phyloP scores from a whole-genome alignment of 2,329 filamentous ascomycete species.

The Fusarium clavum region DNA sequence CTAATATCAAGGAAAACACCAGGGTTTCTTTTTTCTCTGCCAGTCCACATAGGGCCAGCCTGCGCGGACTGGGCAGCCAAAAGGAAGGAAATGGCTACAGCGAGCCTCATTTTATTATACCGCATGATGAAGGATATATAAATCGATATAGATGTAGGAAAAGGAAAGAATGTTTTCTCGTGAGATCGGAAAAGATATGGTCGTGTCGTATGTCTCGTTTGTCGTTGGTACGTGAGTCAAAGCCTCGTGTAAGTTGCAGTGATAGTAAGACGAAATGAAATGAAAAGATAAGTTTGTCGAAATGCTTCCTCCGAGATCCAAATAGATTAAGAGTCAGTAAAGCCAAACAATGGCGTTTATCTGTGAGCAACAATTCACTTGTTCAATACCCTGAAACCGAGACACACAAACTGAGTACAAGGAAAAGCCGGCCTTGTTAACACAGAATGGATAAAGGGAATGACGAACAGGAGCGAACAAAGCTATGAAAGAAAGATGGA shows the following conservation, averaged over 20 bases:
- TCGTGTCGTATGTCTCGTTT: slow-evolving; percentile 20
- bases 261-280: slow-evolving; percentile 15
- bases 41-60: slow-evolving; percentile 53
- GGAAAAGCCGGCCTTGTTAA: slow-evolving; percentile 22
- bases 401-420: slow-evolving; percentile 21
- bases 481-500: slow-evolving; percentile 25
- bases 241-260: slow-evolving; percentile 19
- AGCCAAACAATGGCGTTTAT: background rate
- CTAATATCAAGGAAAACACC: slow-evolving; percentile 29
- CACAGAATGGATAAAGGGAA: slow-evolving; percentile 24
- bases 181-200: slow-evolving; percentile 16
- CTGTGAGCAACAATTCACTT: slow-evolving; percentile 25
- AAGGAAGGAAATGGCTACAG: slow-evolving; percentile 45
- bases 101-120: slow-evolving; percentile 32
- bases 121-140: slow-evolving; percentile 36
- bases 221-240: slow-evolving; percentile 25
- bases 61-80: slow-evolving; percentile 46
- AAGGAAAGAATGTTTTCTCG: slow-evolving; percentile 11
- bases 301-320: slow-evolving; percentile 14
- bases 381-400: slow-evolving; percentile 21
- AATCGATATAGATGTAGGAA: slow-evolving; percentile 1
- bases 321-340: slow-evolving; percentile 30
- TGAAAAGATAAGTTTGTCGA: slow-evolving; percentile 10
- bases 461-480: slow-evolving; percentile 23
- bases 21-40: slow-evolving; percentile 41